Conservation (phyloP, 2,329 filamentous ascomycete species). For the Fonsecaea monophora region DNA sequence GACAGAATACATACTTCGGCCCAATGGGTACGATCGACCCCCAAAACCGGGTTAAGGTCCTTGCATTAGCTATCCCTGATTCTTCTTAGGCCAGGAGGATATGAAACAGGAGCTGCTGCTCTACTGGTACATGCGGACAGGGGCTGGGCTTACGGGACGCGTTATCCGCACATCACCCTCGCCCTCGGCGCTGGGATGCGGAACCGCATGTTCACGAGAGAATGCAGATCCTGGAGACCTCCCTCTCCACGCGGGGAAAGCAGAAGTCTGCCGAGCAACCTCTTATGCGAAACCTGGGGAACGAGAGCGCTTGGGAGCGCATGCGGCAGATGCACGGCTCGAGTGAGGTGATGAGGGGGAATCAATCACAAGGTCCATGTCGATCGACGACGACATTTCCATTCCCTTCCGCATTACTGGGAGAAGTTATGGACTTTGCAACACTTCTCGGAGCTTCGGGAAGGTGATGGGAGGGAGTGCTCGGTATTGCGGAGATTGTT, state of each 20-base stretch:
- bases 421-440: background rate
- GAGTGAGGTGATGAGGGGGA: background rate
- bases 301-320: background rate
- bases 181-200: constrained; percentile 8
- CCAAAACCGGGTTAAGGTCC: background rate
- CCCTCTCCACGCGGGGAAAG: constrained; percentile 17
- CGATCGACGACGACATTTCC: background rate
- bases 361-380: background rate
- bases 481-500: no score
- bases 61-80: background rate
- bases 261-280: background rate
- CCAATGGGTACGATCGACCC: background rate
- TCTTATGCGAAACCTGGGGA: background rate
- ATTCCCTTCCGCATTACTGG: background rate
- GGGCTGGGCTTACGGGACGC: background rate
- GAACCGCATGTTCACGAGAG: constrained; percentile 13
- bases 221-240: constrained; percentile 18
- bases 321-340: background rate
- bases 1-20: background rate
- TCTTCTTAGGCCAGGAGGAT: background rate
- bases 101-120: background rate
- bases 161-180: constrained; percentile 13
- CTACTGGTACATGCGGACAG: background rate
- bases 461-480: background rate
- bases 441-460: background rate